These are phyloP conservation scores for Fusarium floridanum DNA, from an alignment of 2,329 filamentous ascomycete species.

Conservation along the genomic window DNA sequence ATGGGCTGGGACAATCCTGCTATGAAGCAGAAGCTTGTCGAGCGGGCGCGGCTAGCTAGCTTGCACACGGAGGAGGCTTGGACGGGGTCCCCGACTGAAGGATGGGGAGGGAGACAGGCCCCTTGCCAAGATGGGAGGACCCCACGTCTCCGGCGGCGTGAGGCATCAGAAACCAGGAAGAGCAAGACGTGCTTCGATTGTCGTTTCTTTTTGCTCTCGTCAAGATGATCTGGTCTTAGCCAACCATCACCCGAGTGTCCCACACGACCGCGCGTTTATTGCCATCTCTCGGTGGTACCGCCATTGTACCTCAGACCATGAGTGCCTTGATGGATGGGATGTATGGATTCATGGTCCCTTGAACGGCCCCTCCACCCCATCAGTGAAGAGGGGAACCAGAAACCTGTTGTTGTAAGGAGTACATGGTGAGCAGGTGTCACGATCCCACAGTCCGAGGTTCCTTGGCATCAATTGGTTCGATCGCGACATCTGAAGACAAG, in stretches of 20 bases:
- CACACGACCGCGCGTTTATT: conserved; percentile 33
- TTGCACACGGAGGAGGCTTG: conserved; percentile 22
- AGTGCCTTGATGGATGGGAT: neutral
- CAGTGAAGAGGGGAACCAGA: conserved; percentile 9
- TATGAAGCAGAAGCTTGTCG: conserved; percentile 19
- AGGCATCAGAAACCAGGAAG: neutral
- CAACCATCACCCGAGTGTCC: conserved; percentile 21
- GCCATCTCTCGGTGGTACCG: conserved; percentile 10
- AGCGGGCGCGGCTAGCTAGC: conserved; percentile 16
- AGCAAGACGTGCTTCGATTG: conserved; percentile 8
- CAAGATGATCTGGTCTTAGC: conserved; percentile 13
- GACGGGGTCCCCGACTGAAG: conserved; percentile 1
- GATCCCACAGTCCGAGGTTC: conserved; percentile 20
- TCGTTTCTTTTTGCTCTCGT: conserved; percentile 11
- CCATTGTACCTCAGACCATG: conserved; percentile 15
- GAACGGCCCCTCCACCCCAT: conserved; percentile 20
- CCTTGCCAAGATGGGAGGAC: conserved; percentile 14
- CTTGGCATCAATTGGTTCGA: conserved; percentile 27
- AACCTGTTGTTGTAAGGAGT: conserved; percentile 35
- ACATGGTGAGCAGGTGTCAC: conserved; percentile 17
- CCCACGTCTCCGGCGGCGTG: neutral
- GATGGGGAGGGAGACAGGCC: neutral
- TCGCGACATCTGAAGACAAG: conserved; percentile 18
- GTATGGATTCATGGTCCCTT: conserved; percentile 10
- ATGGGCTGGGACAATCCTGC: conserved; percentile 24